phyloP scores from a whole-genome alignment of 495 filamentous ascomycete genomes.

The Aspergillus homomorphus region DNA sequence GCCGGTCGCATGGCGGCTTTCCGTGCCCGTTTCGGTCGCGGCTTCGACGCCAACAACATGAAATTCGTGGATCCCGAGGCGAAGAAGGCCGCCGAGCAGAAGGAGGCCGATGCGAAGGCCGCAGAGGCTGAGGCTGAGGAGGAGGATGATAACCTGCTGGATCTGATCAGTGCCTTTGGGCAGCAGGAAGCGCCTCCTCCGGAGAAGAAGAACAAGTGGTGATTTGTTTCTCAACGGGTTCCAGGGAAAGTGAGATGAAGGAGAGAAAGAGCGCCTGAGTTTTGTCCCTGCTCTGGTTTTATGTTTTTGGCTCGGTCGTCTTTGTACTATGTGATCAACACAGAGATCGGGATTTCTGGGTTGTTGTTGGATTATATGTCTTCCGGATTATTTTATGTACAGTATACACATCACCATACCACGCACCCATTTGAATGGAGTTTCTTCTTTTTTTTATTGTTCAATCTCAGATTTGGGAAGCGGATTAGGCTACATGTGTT shows the following conservation, averaged over 20 bases:
- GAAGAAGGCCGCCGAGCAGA: conserved; percentile 18
- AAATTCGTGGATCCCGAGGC: conserved; percentile 19
- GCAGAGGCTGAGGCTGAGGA: conserved; percentile 36
- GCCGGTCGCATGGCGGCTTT: conserved; percentile 87
- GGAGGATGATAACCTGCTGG: conserved; percentile 59
- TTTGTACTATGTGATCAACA: background rate
- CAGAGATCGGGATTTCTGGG: background rate
- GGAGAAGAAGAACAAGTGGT: conserved; percentile 35
- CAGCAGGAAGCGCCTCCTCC: conserved; percentile 30
- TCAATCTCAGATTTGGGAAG: background rate
- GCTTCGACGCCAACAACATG: conserved; percentile 64
- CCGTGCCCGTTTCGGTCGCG: conserved; percentile 74
- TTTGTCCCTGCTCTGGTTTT: background rate
- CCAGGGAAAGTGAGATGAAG: background rate
- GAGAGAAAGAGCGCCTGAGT: too few species aligned
- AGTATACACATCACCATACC: conserved; percentile 4
- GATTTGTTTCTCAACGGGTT: background rate
- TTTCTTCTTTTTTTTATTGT: background rate
- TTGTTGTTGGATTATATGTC: background rate
- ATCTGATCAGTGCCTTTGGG: conserved; percentile 67
- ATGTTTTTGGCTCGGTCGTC: background rate
- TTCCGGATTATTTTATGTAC: conserved; percentile 6
- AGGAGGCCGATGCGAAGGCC: conserved; percentile 28
- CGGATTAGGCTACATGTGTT: background rate
- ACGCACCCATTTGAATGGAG: background rate